phyloP scores from a whole-genome alignment of 1,284 basidiomycete genomes.

The Moniliophthora roreri region DNA sequence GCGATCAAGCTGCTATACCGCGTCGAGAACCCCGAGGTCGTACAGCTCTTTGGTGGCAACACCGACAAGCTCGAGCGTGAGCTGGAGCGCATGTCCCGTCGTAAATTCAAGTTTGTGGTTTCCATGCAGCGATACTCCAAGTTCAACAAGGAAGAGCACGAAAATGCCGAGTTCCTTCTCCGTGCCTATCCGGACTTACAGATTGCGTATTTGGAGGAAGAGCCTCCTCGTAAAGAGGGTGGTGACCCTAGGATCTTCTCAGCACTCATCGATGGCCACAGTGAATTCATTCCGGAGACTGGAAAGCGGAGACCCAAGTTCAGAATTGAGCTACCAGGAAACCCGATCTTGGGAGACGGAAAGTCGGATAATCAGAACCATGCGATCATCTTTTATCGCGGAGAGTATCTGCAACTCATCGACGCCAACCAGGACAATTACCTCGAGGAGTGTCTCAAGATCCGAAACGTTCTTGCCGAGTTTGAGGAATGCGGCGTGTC shows the following conservation, averaged over 20 bases:
- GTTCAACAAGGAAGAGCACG: constrained; percentile 99
- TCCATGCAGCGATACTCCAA: constrained; percentile 99
- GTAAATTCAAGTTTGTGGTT: constrained; percentile 99
- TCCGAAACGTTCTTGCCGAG: constrained; percentile 96
- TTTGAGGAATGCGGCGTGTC: constrained; percentile 94
- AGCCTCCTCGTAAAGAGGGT: constrained; percentile 90
- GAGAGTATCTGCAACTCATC: constrained; percentile 98
- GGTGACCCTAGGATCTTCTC: constrained; percentile 96
- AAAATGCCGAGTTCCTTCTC: constrained; percentile 97
- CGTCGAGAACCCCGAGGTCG: constrained; percentile 98
- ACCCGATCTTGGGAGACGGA: constrained; percentile 98
- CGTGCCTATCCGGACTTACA: constrained; percentile 99
- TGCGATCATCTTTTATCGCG: constrained; percentile 98
- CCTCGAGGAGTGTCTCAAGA: constrained; percentile 99
- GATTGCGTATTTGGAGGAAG: constrained; percentile 98
- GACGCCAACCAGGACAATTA: constrained; percentile 99
- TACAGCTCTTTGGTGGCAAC: constrained; percentile 96
- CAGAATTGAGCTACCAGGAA: constrained; percentile 97
- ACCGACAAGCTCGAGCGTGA: constrained; percentile 97
- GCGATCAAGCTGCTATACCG: constrained; percentile 99
- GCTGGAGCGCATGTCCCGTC: constrained; percentile 94
- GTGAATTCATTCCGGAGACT: constrained; percentile 89
- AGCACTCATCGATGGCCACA: constrained; percentile 95
- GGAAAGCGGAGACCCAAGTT: constrained; percentile 95
- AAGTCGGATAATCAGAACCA: constrained; percentile 99